Conservation (phyloP, 1,139 yeast genomes). For the Candida neerlandica region DNA sequence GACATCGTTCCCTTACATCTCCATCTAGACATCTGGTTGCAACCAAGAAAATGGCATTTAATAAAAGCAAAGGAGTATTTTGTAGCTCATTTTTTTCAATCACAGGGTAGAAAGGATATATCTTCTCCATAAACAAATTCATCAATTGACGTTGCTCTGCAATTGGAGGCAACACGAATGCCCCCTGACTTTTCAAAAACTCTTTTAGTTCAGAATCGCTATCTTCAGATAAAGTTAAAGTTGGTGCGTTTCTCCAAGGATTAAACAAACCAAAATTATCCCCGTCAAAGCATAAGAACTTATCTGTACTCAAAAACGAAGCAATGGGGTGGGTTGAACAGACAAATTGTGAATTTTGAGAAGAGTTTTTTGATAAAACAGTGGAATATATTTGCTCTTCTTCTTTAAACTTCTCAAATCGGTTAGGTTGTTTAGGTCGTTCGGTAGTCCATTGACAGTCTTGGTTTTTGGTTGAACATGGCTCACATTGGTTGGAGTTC, state of each 20-base stretch:
- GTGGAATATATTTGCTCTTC: constrained; percentile 10
- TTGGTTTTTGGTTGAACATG: constrained; percentile 2
- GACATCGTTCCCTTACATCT: constrained; percentile 20
- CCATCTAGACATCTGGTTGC: constrained; percentile 23
- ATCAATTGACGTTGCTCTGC: constrained; percentile 22
- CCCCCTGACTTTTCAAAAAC: constrained; percentile 23
- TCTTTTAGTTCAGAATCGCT: constrained; percentile 20
- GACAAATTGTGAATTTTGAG: constrained; percentile 25
- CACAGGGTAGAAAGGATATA: constrained; percentile 29
- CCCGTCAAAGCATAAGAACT: constrained; percentile 30
- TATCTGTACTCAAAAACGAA: constrained; percentile 28
- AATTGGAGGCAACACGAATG: constrained; percentile 23
- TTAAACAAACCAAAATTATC: constrained; percentile 28
- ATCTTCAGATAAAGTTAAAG: constrained; percentile 12
- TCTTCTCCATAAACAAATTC: constrained; percentile 21
- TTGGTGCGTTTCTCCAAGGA: constrained; percentile 28
- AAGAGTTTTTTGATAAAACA: constrained; percentile 3
- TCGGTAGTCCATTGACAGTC: constrained; percentile 4
- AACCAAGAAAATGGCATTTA: constrained; percentile 28
- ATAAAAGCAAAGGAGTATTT: constrained; percentile 21
- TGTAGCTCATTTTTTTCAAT: constrained; percentile 21
- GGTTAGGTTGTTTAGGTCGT: not conserved
- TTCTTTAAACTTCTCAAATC: constrained; percentile 5
- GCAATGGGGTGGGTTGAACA: constrained; percentile 33
- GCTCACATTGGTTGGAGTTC: constrained; percentile 1